Evolutionary conservation across 2,329 filamentous ascomycete genomes (phyloP).

Genomic region (Diaporthe amygdali): DNA sequence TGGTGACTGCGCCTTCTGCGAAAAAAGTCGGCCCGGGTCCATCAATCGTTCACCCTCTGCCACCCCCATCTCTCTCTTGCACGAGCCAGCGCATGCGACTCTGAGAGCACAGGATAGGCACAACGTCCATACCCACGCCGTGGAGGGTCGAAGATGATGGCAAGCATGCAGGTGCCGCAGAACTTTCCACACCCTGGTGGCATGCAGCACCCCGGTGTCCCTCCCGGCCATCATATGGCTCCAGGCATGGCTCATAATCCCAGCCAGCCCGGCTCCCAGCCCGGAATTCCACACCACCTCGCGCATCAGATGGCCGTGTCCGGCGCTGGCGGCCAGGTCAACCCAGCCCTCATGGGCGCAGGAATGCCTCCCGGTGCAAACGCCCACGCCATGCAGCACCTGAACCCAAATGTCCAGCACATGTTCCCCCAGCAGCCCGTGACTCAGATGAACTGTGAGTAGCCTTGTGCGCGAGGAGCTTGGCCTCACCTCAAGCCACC

Average conservation of each 20-base stretch:
- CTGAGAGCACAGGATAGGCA: slow-evolving; percentile 41
- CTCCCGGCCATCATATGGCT: slow-evolving; percentile 67
- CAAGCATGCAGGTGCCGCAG: slow-evolving; percentile 60
- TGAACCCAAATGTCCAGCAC: slow-evolving; percentile 66
- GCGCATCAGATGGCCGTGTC: slow-evolving; percentile 73
- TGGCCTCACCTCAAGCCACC: background rate
- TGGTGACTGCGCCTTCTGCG: slow-evolving; percentile 5
- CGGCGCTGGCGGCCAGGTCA: slow-evolving; percentile 74
- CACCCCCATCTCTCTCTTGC: background rate
- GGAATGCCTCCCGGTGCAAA: slow-evolving; percentile 75
- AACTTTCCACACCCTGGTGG: slow-evolving; percentile 70
- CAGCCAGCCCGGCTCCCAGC: slow-evolving; percentile 71
- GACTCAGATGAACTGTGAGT: slow-evolving; percentile 42
- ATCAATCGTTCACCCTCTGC: background rate
- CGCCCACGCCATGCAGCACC: slow-evolving; percentile 74
- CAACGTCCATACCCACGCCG: slow-evolving; percentile 63
- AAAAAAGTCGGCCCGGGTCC: background rate
- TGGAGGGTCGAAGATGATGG: slow-evolving; percentile 74
- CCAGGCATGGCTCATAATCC: slow-evolving; percentile 71
- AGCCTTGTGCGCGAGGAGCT: slow-evolving; percentile 16
- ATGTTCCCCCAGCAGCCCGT: slow-evolving; percentile 63
- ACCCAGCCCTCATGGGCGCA: slow-evolving; percentile 72
- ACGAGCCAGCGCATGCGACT: slow-evolving; percentile 51
- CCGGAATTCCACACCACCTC: slow-evolving; percentile 71
- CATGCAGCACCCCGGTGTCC: slow-evolving; percentile 75